Conservation (phyloP, 495 filamentous ascomycete species). For the Jackrogersella multiformis region DNA sequence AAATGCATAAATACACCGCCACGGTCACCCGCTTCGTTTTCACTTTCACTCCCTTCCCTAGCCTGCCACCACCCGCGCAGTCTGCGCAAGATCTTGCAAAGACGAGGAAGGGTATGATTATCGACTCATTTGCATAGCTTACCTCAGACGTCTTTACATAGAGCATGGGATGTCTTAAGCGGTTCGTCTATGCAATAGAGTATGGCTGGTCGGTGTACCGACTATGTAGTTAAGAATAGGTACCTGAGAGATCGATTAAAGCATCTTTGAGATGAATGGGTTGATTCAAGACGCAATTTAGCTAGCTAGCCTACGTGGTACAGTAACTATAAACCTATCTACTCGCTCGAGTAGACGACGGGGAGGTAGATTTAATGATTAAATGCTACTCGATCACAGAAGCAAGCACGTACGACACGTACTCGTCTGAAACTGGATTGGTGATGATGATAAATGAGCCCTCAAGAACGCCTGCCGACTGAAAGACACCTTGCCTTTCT, state of each 20-base stretch:
- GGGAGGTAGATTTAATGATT: not conserved
- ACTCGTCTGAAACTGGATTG: not conserved
- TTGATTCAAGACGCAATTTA: not conserved
- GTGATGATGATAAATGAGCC: not conserved
- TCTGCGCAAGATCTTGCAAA: no score
- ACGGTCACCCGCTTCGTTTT: not conserved
- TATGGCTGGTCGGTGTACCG: no score
- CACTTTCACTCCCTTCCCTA: not conserved
- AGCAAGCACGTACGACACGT: not conserved
- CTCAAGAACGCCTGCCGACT: constrained; percentile 1
- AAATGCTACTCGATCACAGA: constrained; percentile 1
- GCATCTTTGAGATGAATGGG: no score
- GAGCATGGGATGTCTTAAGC: no score
- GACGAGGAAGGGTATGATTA: no score
- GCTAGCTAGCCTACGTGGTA: not conserved
- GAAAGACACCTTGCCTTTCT: not conserved
- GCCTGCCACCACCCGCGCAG: no score
- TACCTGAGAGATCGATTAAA: no score
- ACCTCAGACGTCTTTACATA: no score
- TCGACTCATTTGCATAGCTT: no score
- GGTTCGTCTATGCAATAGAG: no score
- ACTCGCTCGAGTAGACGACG: not conserved
- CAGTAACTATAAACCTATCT: not conserved
- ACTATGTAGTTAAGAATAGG: no score
- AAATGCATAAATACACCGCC: no score